Conservation (phyloP, 768 basidiomycete genomes). For the Krasilnikovozyma curviuscula region DNA sequence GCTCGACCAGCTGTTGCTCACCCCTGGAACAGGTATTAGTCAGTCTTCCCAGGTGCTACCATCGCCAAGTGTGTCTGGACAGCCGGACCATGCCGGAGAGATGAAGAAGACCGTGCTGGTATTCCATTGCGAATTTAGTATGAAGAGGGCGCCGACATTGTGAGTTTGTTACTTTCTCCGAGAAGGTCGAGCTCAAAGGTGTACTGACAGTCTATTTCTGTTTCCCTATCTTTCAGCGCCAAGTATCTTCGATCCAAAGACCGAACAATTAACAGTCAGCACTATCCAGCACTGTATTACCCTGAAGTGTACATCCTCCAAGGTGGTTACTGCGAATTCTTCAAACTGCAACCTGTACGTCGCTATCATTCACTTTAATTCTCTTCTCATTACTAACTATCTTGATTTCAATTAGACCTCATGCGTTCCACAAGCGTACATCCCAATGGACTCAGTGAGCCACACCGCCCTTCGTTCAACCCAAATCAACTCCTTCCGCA, state of each 20-base stretch:
- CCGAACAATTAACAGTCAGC: constrained; percentile 58
- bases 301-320: constrained; percentile 94
- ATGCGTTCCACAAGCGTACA: constrained; percentile 66
- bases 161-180: too few species aligned
- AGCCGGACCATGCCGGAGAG: constrained; percentile 31
- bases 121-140: constrained; percentile 97
- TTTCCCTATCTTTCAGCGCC: constrained; percentile 43
- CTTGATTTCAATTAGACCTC: not conserved
- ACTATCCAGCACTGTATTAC: constrained; percentile 84
- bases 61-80: constrained; percentile 40
- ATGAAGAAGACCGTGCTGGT: constrained; percentile 59
- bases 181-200: too few species aligned
- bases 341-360: constrained; percentile 38
- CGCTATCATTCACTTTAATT: too few species aligned
- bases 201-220: too few species aligned
- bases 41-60: constrained; percentile 27
- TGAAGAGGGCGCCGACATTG: constrained; percentile 90
- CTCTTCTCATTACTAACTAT: not conserved
- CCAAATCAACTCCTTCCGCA: constrained; percentile 8
- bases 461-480: constrained; percentile 32
- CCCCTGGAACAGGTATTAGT: constrained; percentile 18
- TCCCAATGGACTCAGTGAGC: constrained; percentile 84
- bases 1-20: constrained; percentile 62
- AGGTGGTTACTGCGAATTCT: constrained; percentile 87
- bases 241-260: constrained; percentile 84